Conservation (phyloP, 1,284 basidiomycete species). For the Cryptococcus floricola region DNA sequence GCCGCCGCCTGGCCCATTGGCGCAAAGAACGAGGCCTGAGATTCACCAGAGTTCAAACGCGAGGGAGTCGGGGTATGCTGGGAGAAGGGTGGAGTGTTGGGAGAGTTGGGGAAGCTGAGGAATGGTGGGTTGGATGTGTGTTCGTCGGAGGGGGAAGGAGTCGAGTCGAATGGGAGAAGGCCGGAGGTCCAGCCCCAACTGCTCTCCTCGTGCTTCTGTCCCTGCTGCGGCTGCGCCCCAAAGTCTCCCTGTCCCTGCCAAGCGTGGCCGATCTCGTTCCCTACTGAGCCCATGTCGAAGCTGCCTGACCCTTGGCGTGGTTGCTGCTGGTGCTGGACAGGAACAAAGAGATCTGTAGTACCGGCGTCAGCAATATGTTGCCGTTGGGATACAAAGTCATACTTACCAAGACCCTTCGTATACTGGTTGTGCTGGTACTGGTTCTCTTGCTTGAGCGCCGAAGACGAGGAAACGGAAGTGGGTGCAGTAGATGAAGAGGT, state of each 20-base stretch:
- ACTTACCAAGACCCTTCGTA: not conserved
- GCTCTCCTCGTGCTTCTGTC: not conserved
- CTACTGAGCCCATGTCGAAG: not conserved
- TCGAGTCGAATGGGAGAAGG: not conserved
- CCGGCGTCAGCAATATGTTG: not conserved
- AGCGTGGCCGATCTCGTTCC: not conserved
- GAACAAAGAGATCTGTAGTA: not conserved
- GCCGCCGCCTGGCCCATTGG: too few relatives aligned
- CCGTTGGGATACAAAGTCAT: not conserved
- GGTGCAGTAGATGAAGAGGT: not conserved
- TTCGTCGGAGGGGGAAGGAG: not conserved
- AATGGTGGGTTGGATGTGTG: not conserved
- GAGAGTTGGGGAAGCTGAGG: not conserved
- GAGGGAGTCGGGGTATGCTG: too few relatives aligned
- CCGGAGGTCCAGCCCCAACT: not conserved
- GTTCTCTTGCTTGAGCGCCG: not conserved
- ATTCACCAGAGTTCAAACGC: too few relatives aligned
- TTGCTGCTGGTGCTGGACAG: not conserved
- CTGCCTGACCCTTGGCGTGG: not conserved
- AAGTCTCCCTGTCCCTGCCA: not conserved
- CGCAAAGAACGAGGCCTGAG: too few relatives aligned
- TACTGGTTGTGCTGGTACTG: not conserved
- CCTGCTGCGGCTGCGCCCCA: not conserved
- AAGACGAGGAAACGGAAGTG: not conserved
- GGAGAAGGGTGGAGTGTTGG: not conserved